These are phyloP conservation scores for Didymella exigua DNA, from an alignment of 2,329 filamentous ascomycete species.

Conservation along the genomic window DNA sequence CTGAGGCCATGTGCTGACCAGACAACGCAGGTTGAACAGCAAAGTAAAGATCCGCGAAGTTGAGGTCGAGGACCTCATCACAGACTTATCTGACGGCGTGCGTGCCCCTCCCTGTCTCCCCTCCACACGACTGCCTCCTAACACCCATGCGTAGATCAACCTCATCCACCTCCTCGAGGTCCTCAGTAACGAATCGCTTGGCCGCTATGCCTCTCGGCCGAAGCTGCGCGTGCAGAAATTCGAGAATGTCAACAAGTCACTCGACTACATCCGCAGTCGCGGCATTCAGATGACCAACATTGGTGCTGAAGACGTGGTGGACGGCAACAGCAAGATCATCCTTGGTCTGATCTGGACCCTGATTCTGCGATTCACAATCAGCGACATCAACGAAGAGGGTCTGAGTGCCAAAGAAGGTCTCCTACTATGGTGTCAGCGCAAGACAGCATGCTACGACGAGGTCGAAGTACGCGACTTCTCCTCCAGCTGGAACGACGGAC, in stretches of 20 bases:
- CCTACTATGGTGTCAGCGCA: slow-evolving; percentile 95
- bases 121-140: slow-evolving; percentile 4
- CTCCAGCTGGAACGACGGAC: slow-evolving; percentile 92
- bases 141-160: slow-evolving; percentile 67
- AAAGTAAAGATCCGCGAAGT: slow-evolving; percentile 82
- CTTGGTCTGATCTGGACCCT: slow-evolving; percentile 97
- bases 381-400: slow-evolving; percentile 96
- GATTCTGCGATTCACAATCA: slow-evolving; percentile 97
- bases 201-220: slow-evolving; percentile 93
- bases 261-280: slow-evolving; percentile 89
- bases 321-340: slow-evolving; percentile 97
- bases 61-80: slow-evolving; percentile 83
- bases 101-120: slow-evolving; percentile 49
- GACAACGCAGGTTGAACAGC: slow-evolving; percentile 79
- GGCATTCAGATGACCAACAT: slow-evolving; percentile 99
- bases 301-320: slow-evolving; percentile 95
- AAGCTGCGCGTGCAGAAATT: slow-evolving; percentile 96
- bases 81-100: slow-evolving; percentile 92
- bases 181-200: slow-evolving; percentile 90
- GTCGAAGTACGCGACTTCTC: slow-evolving; percentile 96
- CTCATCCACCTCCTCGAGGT: slow-evolving; percentile 98
- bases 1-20: slow-evolving; percentile 29
- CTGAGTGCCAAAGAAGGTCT: slow-evolving; percentile 97
- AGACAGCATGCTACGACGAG: slow-evolving; percentile 97
- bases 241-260: slow-evolving; percentile 95